A percentile compares a stretch with the other conserved stretches of the same genome.
Evolutionary conservation across 257 asterid genomes (phyloP).

Genomic region (Fraxinus excelsior): DNA sequence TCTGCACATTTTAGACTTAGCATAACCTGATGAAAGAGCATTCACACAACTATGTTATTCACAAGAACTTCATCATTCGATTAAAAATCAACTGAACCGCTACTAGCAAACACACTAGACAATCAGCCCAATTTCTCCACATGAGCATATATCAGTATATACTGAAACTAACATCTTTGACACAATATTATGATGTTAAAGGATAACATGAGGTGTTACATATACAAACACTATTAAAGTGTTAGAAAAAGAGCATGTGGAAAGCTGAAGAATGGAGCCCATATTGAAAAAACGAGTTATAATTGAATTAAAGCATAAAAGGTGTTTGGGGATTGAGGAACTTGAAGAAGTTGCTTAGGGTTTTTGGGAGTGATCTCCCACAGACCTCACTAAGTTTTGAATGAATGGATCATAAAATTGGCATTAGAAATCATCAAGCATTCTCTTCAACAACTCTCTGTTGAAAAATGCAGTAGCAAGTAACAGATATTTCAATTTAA

Average conservation of each 20-base stretch:
- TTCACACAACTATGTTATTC: slow-evolving; percentile 64
- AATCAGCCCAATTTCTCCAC: neutral
- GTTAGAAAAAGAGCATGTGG: slow-evolving; percentile 62
- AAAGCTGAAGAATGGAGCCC: slow-evolving; percentile 37
- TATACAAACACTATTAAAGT: slow-evolving; percentile 35
- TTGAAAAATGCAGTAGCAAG: neutral
- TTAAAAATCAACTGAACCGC: slow-evolving; percentile 41
- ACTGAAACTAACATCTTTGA: slow-evolving; percentile 38
- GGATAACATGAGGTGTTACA: slow-evolving; percentile 61
- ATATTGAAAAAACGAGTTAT: neutral
- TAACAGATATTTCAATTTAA: too few species aligned
- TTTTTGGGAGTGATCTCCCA: neutral
- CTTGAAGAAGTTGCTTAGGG: slow-evolving; percentile 36
- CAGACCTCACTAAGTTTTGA: too few species aligned
- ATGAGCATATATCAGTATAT: neutral
- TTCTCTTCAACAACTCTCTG: neutral
- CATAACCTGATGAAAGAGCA: slow-evolving; percentile 44
- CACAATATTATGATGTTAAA: slow-evolving; percentile 44
- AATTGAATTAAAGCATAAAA: slow-evolving; percentile 22
- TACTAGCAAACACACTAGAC: slow-evolving; percentile 66
- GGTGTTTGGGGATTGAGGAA: slow-evolving; percentile 42
- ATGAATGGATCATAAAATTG: too few species aligned
- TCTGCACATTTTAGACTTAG: neutral
- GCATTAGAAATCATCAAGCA: too few species aligned
- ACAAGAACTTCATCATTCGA: neutral